phyloP scores from a whole-genome alignment of 192 early-diverging fungal genomes.

The Umbelopsis vinacea region DNA sequence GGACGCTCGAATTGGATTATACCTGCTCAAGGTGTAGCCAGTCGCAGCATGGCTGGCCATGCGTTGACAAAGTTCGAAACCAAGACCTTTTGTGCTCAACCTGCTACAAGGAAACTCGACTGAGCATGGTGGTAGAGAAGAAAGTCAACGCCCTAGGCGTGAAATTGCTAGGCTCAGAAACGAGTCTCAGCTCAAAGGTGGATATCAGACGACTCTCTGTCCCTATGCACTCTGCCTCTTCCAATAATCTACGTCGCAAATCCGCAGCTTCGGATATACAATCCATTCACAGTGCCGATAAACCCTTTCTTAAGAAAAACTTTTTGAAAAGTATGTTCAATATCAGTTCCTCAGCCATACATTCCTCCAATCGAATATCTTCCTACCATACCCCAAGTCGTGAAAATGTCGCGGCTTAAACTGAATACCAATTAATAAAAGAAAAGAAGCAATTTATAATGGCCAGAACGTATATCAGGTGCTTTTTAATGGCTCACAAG shows the following conservation, averaged over 20 bases:
- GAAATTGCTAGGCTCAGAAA: slow-evolving; percentile 12
- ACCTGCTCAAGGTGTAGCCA: slow-evolving; percentile 28
- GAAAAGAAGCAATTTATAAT: background rate
- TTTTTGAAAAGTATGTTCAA: slow-evolving; percentile 16
- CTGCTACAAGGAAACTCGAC: slow-evolving; percentile 30
- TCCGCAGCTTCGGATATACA: slow-evolving; percentile 5
- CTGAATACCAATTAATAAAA: background rate
- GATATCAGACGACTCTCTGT: slow-evolving; percentile 9
- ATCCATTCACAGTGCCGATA: slow-evolving; percentile 2
- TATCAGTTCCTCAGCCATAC: background rate
- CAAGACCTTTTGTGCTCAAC: slow-evolving; percentile 25
- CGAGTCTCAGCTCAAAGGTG: background rate
- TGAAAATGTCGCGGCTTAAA: background rate
- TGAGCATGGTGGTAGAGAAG: slow-evolving; percentile 36
- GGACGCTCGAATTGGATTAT: slow-evolving; percentile 20
- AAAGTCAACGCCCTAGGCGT: slow-evolving; percentile 28
- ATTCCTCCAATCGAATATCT: slow-evolving; percentile 1
- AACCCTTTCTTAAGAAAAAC: background rate
- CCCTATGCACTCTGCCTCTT: background rate
- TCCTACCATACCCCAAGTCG: background rate
- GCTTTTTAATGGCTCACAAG: background rate
- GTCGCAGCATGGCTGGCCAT: slow-evolving; percentile 29
- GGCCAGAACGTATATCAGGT: background rate
- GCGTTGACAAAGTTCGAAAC: slow-evolving; percentile 29
- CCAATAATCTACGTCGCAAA: slow-evolving; percentile 2